Conservation (phyloP, 306 rosid genomes). For the Clitoria ternatea region DNA sequence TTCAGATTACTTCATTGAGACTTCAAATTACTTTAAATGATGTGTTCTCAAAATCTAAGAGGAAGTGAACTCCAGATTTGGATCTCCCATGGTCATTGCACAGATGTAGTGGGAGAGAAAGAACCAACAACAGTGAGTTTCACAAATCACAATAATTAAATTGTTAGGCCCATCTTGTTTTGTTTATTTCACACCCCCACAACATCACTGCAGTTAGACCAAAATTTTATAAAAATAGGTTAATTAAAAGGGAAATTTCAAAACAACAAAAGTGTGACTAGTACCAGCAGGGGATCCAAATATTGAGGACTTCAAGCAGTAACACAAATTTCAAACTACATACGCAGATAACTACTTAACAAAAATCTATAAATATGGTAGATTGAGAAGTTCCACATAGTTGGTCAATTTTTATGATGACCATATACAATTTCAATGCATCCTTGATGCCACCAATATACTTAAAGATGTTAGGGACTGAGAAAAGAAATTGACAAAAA, state of each 20-base stretch:
- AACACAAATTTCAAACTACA: slow-evolving; percentile 14
- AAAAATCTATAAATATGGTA: background rate
- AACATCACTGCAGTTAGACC: background rate
- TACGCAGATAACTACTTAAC: background rate
- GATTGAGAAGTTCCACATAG: slow-evolving; percentile 9
- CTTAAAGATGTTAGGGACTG: background rate
- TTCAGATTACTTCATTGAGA: background rate
- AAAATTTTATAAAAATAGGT: background rate
- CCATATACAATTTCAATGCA: background rate
- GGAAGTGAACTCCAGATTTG: background rate
- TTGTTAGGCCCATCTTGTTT: background rate
- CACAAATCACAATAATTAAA: background rate
- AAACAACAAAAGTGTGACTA: background rate
- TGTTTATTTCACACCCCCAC: background rate
- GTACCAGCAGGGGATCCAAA: background rate
- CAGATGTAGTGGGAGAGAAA: background rate
- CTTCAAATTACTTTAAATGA: background rate
- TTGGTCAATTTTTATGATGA: background rate
- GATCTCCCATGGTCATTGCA: background rate
- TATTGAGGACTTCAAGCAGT: background rate
- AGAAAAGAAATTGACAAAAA: slow-evolving; percentile 9
- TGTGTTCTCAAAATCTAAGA: background rate
- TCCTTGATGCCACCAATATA: slow-evolving; percentile 11
- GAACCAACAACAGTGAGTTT: background rate
- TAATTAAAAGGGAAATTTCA: background rate